A percentile compares a stretch with the other conserved stretches of the same genome.
Evolutionary conservation across 2,329 filamentous ascomycete genomes (phyloP).

Genomic region (Beauveria bassiana): DNA sequence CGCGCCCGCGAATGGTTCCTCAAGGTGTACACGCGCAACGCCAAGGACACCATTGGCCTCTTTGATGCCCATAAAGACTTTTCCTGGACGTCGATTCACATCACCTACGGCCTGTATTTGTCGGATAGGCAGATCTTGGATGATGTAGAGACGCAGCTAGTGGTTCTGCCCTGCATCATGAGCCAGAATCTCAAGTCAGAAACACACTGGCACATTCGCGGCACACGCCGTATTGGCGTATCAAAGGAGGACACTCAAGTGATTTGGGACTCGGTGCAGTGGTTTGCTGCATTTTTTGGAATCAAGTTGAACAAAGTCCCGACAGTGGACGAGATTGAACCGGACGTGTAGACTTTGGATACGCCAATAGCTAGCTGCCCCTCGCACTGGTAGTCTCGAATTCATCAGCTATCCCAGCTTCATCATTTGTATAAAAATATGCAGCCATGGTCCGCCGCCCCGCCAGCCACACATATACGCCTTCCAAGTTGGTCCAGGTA

Average conservation of each 20-base stretch:
- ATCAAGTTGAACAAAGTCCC: constrained; percentile 19
- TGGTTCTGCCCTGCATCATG: constrained; percentile 48
- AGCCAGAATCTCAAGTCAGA: constrained; percentile 46
- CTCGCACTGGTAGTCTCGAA: neutral
- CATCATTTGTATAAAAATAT: neutral
- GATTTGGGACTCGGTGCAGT: constrained; percentile 19
- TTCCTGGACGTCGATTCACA: constrained; percentile 44
- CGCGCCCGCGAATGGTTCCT: constrained; percentile 48
- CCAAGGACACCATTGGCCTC: constrained; percentile 23
- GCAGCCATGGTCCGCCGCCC: neutral
- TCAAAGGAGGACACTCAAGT: constrained; percentile 20
- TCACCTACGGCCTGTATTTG: constrained; percentile 52
- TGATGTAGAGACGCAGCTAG: constrained; percentile 46
- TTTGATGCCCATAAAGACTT: constrained; percentile 31
- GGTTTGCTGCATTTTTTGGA: constrained; percentile 20
- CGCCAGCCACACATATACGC: constrained; percentile 7
- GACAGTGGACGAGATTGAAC: constrained; percentile 22
- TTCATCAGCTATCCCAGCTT: neutral
- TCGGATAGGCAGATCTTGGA: constrained; percentile 47
- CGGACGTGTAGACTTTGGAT: constrained; percentile 15
- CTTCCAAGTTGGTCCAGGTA: constrained; percentile 1
- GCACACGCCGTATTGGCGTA: constrained; percentile 21
- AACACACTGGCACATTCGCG: constrained; percentile 43
- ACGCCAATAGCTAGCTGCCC: neutral
- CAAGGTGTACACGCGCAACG: constrained; percentile 47